Percentiles rank a stretch among this genome's conserved stretches.
These are phyloP conservation scores for Pholiota adiposa DNA, from an alignment of 1,284 basidiomycete species.

Conservation along the genomic window DNA sequence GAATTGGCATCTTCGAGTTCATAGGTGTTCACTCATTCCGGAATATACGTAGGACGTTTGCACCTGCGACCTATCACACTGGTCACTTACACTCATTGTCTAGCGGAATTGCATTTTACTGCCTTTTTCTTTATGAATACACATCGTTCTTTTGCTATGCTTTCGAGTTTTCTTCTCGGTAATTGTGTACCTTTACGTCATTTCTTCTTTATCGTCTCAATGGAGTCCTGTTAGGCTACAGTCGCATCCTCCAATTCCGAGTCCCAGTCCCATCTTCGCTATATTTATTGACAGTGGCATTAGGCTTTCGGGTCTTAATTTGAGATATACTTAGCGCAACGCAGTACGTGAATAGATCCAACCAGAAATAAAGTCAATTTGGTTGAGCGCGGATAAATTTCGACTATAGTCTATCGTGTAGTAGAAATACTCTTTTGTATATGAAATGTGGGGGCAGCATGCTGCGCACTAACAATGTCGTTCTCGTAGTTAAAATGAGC, in stretches of 20 bases:
- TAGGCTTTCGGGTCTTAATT: not conserved
- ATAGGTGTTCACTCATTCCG: not conserved
- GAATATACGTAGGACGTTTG: not conserved
- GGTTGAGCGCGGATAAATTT: conserved; percentile 1
- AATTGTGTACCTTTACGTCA: conserved; percentile 6
- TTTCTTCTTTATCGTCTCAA: not conserved
- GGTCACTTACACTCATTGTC: conserved; percentile 15
- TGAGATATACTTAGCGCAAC: not conserved
- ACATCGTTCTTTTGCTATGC: conserved; percentile 5
- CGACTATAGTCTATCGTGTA: not conserved
- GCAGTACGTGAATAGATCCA: not conserved
- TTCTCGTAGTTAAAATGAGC: not conserved
- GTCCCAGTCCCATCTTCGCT: not conserved
- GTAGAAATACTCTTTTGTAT: not conserved
- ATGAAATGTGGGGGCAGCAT: not conserved
- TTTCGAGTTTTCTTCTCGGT: conserved; percentile 2
- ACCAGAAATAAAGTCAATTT: not conserved
- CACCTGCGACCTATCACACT: not conserved
- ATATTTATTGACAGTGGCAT: not conserved
- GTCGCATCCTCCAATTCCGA: no score
- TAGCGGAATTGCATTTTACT: conserved; percentile 7
- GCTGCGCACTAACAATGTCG: not conserved
- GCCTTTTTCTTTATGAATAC: conserved; percentile 9
- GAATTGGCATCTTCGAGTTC: not conserved
- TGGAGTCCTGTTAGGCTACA: no score